Base-by-base conservation (phyloP, 2,329 filamentous ascomycete species). In the Pseudocercospora eumusae region DNA sequence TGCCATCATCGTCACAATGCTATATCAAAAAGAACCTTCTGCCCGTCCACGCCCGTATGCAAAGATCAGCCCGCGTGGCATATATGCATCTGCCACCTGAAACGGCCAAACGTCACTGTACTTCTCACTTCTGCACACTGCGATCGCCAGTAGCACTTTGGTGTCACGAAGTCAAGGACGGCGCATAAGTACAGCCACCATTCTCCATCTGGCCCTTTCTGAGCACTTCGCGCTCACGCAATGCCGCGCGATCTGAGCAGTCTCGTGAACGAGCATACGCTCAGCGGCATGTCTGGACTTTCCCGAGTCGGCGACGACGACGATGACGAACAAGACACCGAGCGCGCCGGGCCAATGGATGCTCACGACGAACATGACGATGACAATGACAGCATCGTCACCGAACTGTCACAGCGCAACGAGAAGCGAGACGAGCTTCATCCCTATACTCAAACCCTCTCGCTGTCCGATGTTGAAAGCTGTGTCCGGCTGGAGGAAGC, bases 401-500 rank as follows among this genome's bases (percentile, higher is more conserved):
- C 56, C 21, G 57, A 60, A 8, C 44, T 64, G 31, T 56, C 63
- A 42, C 60, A 62, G 45, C 61, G 57, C 59, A 69, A 66, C 62
- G 59, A 64, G 23, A 71, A 68, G 66, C 73, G 82, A 62, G 78
- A 82, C 63, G 87, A 88, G 56, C 84, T 91, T 70, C 84, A 90
- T 71, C 87, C 91, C 25, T 89, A 90, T 70, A 84, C 90, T n/a
- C 86, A 90, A 57, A 84, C 89, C 27, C 82, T 97, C 56, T 90
- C 85, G 44, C 76, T 84, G 53, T 84, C 83, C 25, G 87, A 92
- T 69, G 74, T 88, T 54, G 85, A 88, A 31, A 85, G 83, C 67
- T 87, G 85, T 73, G 77, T 84, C 64, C 76, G 76, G 64, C 80
- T 88, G 18, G 86, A 88, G 72, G 79, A 83, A 59, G 82, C 77